Percentiles rank a stretch among this genome's conserved stretches.
Conservation (phyloP, 352 stramenopile species). For the Aphanomyces cochlioides region DNA sequence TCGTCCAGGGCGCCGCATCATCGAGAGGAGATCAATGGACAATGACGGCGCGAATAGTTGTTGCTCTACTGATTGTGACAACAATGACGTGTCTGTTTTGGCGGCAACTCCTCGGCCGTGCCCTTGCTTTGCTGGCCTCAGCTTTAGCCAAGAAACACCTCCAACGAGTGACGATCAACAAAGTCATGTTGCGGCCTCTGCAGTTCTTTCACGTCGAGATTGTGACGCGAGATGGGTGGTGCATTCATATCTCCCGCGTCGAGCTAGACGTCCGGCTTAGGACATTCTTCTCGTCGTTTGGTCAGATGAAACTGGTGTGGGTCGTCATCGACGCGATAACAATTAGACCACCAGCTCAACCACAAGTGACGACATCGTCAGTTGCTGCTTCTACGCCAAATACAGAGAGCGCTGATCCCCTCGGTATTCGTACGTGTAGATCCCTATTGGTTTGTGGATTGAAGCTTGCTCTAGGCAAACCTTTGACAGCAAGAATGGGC, state of each 20-base stretch:
- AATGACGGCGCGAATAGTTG: neutral
- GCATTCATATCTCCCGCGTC: conserved; percentile 6
- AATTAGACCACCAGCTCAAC: neutral
- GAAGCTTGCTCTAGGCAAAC: neutral
- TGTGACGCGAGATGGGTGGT: neutral
- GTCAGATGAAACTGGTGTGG: conserved; percentile 10
- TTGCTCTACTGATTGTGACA: neutral
- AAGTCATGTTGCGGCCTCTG: conserved; percentile 8
- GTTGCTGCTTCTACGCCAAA: neutral
- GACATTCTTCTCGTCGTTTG: conserved; percentile 21
- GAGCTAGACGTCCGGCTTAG: conserved; percentile 16
- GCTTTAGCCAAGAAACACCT: neutral
- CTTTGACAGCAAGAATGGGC: neutral
- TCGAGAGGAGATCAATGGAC: too few relatives aligned
- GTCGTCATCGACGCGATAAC: conserved; percentile 10
- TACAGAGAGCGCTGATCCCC: neutral
- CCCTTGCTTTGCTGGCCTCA: neutral
- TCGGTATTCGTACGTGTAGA: neutral
- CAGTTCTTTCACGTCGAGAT: conserved; percentile 10
- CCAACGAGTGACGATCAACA: conserved; percentile 5
- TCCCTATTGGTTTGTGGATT: too few relatives aligned
- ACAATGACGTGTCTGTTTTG: neutral
- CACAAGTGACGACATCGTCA: neutral
- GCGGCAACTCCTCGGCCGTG: conserved; percentile 1
- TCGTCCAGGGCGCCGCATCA: too few relatives aligned